Evolutionary conservation across 495 filamentous ascomycete genomes (phyloP), one percentile per base, ranked within the genome.

Genomic region (Cairneyella variabilis): DNA sequence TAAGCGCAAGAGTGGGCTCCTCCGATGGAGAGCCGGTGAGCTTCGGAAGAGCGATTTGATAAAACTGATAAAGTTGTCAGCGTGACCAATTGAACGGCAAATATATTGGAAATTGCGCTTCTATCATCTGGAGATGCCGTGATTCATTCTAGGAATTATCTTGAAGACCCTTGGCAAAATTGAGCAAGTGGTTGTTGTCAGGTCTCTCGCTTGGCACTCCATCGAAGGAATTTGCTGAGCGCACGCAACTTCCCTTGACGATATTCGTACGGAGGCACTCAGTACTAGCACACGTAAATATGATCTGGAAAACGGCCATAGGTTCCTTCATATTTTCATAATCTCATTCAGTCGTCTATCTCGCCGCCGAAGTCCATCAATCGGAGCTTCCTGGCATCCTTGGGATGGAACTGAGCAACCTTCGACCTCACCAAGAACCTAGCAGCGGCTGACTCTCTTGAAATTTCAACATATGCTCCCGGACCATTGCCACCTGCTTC

Each of bases 361-460:
- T 86, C 84, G 51, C 85, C 79, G 9, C 88, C 89, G 73, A 96
- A 96, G 69, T 95, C 89, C 54, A 95, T 79, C 43, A 96, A 69
- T 38, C 86, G 80, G 56, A 96, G 60, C 62, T 77, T 80, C 47
- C 76, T 77, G 0, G 91, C 88, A 70, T 96, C 89, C 53, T 80
- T 83, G 1, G 91, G 89, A 68, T 95, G 87, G 55, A 93, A 93
- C 58, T 89, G 83, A 18, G 91, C 91, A 27, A 92, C 84, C 62
- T 88, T 92, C 20, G 86, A 86, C 56, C 88, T 75, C 18, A 96
- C 86, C 9, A 96, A 73, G 64, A 95, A 96, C 53, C 89, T 77
- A 1, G 84, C 86, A 22, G 84, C 82, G 10, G 90, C 89, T n/a
- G 86, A 86, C 56, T 96, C 91, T 52, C 77, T 75, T n/a, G 75